Conservation (phyloP, 1,139 yeast genomes). For the Magnusiomyces suaveolens region DNA sequence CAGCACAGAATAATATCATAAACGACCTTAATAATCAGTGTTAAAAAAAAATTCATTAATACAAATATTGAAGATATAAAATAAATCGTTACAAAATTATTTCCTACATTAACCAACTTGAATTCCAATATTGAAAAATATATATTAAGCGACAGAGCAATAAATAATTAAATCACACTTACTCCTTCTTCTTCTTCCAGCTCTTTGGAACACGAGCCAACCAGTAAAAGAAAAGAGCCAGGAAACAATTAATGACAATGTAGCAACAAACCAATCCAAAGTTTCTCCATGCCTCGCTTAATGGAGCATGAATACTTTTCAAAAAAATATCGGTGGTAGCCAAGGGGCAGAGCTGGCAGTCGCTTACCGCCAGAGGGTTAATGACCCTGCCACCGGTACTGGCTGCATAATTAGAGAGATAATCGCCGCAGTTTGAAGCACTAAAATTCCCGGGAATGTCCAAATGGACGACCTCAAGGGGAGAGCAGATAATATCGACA, state of each 20-base stretch:
- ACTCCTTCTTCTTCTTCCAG: conserved; percentile 1
- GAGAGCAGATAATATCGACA: conserved; percentile 46
- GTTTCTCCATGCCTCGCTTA: conserved; percentile 48
- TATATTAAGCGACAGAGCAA: too few relatives aligned
- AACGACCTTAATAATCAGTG: too few relatives aligned
- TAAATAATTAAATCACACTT: background rate
- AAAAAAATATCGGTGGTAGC: conserved; percentile 47
- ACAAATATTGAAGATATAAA: too few relatives aligned
- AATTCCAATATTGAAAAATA: too few relatives aligned
- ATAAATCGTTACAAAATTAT: too few relatives aligned
- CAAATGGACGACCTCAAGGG: conserved; percentile 43
- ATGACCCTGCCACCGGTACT: conserved; percentile 44
- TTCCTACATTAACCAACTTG: too few relatives aligned
- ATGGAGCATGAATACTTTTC: conserved; percentile 37
- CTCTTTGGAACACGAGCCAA: conserved; percentile 59
- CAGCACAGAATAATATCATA: too few relatives aligned
- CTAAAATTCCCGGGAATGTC: conserved; percentile 46
- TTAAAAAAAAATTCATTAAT: too few relatives aligned
- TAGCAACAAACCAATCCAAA: conserved; percentile 47
- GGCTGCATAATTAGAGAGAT: conserved; percentile 35
- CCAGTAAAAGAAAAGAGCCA: conserved; percentile 56
- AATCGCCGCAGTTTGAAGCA: conserved; percentile 44
- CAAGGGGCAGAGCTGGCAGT: conserved; percentile 53
- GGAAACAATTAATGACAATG: conserved; percentile 42
- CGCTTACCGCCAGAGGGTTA: conserved; percentile 42